Percentiles rank a stretch among this genome's conserved stretches.
These are phyloP conservation scores for Neonectria coccinea DNA, from an alignment of 2,329 filamentous ascomycete genomes.

Conservation along the genomic window DNA sequence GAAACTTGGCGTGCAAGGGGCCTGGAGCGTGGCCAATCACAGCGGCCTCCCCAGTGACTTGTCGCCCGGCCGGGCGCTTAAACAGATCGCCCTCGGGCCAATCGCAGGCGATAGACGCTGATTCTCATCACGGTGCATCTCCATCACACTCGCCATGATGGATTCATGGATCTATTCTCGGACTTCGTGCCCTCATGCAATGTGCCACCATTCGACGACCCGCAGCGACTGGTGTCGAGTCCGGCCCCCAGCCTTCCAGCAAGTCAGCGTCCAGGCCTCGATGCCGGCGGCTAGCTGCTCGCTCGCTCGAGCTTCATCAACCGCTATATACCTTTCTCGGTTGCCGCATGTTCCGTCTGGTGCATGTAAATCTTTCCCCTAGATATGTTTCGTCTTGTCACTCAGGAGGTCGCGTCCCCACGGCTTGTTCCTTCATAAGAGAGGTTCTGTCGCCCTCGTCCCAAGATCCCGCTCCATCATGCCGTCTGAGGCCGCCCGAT, in stretches of 20 bases:
- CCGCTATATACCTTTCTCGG: constrained; percentile 67
- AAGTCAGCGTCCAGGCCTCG: constrained; percentile 58
- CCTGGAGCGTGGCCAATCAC: constrained; percentile 37
- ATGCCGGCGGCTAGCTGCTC: constrained; percentile 55
- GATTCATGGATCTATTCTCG: constrained; percentile 52
- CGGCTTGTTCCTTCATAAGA: constrained; percentile 49
- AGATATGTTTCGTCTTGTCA: constrained; percentile 63
- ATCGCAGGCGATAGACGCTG: constrained; percentile 50
- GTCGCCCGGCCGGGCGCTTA: constrained; percentile 54
- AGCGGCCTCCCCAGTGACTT: constrained; percentile 15
- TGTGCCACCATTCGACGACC: constrained; percentile 48
- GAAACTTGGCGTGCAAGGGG: constrained; percentile 9
- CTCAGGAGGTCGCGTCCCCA: constrained; percentile 58
- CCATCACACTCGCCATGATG: constrained; percentile 47
- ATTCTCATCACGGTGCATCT: constrained; percentile 38
- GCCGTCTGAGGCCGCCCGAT: constrained; percentile 47
- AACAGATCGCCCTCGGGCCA: constrained; percentile 52
- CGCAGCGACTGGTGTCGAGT: constrained; percentile 29
- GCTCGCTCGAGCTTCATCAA: constrained; percentile 57
- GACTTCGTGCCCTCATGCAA: constrained; percentile 51
- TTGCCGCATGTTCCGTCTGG: constrained; percentile 56
- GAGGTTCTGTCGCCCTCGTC: constrained; percentile 40
- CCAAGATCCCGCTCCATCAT: constrained; percentile 54
- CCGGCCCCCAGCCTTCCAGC: constrained; percentile 45
- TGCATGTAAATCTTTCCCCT: constrained; percentile 60